Base-by-base conservation (phyloP, 345 rosid species). In the Cochlearia excelsa region DNA sequence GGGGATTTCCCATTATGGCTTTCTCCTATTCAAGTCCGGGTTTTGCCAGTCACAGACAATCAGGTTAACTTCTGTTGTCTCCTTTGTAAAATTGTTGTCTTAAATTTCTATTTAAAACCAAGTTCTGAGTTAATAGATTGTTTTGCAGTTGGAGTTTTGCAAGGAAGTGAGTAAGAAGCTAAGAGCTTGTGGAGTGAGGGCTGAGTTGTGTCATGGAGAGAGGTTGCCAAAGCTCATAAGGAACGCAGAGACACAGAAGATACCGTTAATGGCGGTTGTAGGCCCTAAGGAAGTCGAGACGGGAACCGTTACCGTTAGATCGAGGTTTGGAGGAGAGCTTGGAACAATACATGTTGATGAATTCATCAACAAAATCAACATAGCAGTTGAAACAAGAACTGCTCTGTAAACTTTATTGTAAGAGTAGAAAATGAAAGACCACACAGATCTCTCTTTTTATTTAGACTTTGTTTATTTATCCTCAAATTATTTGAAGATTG, bases 1-100 rank as follows among this genome's bases (percentile, higher is more conserved):
- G 98, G 97, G 43, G 98, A 88, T 66, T 92, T 92, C 67, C 97
- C 95, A 6, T 34, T 86, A 64, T 88, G 98, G 97, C 94, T 93
- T 44, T 78, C 97, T 54, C 97, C 99, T 41, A 68, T 82, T 51
- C 99, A 93, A 80, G 97, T 81, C 58, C 86, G 95, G 59, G 50
- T 88, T 62, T 79, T 93, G 51, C 99, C 99, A 1, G 97, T 93
- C 46, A 86, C 97, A 27, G 95, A 88, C 74, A 75, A 69, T 53
- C 97, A 88, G 96, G 98, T 88, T 78, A 46, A 29, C 61, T 38
- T 55, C 27, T 39, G 34, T 49, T 54, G 45, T 35, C 43, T 39
- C 34, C 69, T 42, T 41, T 6, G 47, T 41, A 35, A 56, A 43
- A 9, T 33, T 47, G 28, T 41, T 43, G 28, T 35, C 39, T n/a